Percentiles rank a stretch among this genome's conserved stretches.
phyloP scores from a whole-genome alignment of 2,329 filamentous ascomycete genomes.

The Pseudofabraea citricarpa region DNA sequence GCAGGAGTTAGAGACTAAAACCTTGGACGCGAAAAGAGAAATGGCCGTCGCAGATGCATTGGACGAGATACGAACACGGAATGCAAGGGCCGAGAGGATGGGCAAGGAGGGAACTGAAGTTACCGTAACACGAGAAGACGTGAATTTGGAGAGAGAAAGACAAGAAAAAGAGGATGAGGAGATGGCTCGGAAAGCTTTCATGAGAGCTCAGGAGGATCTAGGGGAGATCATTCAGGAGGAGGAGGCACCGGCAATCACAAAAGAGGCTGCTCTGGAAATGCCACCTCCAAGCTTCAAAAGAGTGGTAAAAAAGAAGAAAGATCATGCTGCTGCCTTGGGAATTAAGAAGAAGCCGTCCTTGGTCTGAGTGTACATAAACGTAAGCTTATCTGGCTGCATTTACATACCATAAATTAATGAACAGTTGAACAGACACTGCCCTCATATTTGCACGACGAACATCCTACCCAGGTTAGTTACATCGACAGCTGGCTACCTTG shows the following conservation, averaged over 20 bases:
- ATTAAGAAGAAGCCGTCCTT: slow-evolving; percentile 78
- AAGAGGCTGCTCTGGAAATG: slow-evolving; percentile 32
- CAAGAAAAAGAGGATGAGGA: slow-evolving; percentile 82
- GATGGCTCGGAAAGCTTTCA: slow-evolving; percentile 74
- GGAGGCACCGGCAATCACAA: slow-evolving; percentile 30
- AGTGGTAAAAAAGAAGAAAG: slow-evolving; percentile 82
- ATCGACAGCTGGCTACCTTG: too few species aligned
- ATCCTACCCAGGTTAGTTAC: too few species aligned
- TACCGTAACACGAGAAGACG: slow-evolving; percentile 42
- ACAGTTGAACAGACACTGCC: too few species aligned
- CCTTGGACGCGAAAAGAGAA: slow-evolving; percentile 84
- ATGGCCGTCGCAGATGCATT: slow-evolving; percentile 96
- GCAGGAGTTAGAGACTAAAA: slow-evolving; percentile 93
- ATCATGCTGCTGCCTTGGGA: slow-evolving; percentile 67
- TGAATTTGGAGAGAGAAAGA: slow-evolving; percentile 56
- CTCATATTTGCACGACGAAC: too few species aligned
- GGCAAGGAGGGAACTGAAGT: slow-evolving; percentile 63
- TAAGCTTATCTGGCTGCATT: too few species aligned
- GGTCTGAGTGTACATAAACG: too few species aligned
- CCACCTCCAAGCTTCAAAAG: slow-evolving; percentile 68
- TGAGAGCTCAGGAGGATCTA: slow-evolving; percentile 26
- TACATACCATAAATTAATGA: too few species aligned
- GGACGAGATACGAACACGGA: slow-evolving; percentile 88
- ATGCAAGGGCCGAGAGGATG: slow-evolving; percentile 78
- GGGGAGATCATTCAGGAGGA: slow-evolving; percentile 30